Conservation (phyloP, 2,329 filamentous ascomycete species). For the Scytalidium lignicola region DNA sequence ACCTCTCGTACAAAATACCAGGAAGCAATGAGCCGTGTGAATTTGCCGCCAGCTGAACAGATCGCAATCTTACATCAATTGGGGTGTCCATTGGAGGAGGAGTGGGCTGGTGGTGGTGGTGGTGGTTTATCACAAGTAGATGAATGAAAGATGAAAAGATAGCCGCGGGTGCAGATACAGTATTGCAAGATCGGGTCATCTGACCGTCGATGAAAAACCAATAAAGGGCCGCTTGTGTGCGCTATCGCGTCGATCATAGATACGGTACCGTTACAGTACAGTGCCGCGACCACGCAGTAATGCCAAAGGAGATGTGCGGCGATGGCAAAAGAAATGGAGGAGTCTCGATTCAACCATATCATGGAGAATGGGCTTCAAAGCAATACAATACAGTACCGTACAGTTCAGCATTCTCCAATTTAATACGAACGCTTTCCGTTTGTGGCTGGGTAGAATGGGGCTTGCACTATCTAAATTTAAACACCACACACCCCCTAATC, state of each 20-base stretch:
- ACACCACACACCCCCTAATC: background rate
- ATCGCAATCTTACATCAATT: too few species aligned
- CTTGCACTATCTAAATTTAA: background rate
- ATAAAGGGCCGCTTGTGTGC: background rate
- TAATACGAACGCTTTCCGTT: background rate
- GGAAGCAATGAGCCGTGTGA: too few species aligned
- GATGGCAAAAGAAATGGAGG: background rate
- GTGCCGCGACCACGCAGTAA: background rate
- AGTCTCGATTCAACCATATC: too few species aligned
- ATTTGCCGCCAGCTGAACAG: too few species aligned
- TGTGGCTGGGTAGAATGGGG: background rate
- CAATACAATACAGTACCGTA: background rate
- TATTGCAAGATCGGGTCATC: background rate
- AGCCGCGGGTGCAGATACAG: background rate
- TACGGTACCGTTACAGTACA: too few species aligned
- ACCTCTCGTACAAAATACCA: too few species aligned
- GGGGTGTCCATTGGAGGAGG: too few species aligned
- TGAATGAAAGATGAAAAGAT: too few species aligned
- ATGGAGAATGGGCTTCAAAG: too few species aligned
- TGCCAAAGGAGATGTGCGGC: background rate
- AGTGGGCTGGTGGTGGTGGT: too few species aligned
- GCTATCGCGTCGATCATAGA: background rate
- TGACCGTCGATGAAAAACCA: background rate
- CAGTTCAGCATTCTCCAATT: background rate
- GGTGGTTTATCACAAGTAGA: too few species aligned